Conservation (phyloP, 108 stramenopile genomes). For the Pseudonitzschia multiseries region DNA sequence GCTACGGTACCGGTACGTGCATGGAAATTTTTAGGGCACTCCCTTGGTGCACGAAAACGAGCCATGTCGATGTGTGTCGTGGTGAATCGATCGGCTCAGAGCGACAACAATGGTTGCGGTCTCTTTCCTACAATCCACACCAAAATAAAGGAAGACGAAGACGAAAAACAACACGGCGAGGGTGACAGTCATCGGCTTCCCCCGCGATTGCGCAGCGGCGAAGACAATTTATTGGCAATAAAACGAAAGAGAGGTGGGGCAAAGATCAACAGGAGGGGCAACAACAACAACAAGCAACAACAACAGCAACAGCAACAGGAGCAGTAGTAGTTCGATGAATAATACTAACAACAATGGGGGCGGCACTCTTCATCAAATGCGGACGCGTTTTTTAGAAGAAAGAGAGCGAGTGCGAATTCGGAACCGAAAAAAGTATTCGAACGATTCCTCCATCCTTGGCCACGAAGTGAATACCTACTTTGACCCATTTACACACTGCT, state of each 20-base stretch:
- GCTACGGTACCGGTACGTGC: no score
- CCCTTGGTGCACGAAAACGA: slow-evolving; percentile 54
- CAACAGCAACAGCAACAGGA: no score
- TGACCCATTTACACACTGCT: slow-evolving; percentile 68
- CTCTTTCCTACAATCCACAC: slow-evolving; percentile 30
- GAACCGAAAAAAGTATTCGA: not conserved
- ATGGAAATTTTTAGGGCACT: slow-evolving; percentile 47
- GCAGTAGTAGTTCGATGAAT: no score
- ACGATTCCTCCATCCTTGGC: slow-evolving; percentile 41
- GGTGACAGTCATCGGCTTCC: not conserved
- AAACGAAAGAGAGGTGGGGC: slow-evolving; percentile 6
- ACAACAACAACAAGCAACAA: no score
- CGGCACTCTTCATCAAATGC: slow-evolving; percentile 23
- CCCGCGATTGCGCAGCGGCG: slow-evolving; percentile 11
- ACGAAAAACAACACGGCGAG: not conserved
- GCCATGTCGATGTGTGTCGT: slow-evolving; percentile 61
- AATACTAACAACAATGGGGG: no score
- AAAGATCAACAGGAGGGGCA: not conserved
- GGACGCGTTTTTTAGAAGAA: slow-evolving; percentile 12
- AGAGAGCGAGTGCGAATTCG: slow-evolving; percentile 12
- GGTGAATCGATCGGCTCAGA: slow-evolving; percentile 47
- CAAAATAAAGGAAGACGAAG: not conserved
- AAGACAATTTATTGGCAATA: slow-evolving; percentile 20
- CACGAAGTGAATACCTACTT: slow-evolving; percentile 70
- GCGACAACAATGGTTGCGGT: slow-evolving; percentile 25